phyloP scores from a whole-genome alignment of 2,329 filamentous ascomycete genomes.

The Alternaria ventricosa region DNA sequence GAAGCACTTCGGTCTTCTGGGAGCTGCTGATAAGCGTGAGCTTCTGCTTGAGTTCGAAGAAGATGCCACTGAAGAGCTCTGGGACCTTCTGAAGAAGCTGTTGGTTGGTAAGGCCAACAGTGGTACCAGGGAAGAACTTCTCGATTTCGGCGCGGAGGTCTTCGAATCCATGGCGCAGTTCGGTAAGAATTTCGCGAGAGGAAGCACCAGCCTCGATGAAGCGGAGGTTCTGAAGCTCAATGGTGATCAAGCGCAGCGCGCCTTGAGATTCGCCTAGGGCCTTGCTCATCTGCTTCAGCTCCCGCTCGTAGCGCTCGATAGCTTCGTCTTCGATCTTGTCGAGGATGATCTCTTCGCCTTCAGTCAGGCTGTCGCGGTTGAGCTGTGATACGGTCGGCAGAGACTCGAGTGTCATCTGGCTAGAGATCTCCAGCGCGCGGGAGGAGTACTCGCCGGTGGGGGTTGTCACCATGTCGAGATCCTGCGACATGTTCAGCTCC shows the following conservation, averaged over 20 bases:
- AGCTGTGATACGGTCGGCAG: slow-evolving; percentile 33
- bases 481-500: slow-evolving; percentile 40
- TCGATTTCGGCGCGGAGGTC: slow-evolving; percentile 50
- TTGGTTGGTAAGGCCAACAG: slow-evolving; percentile 47
- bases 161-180: slow-evolving; percentile 52
- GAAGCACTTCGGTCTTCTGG: slow-evolving; percentile 46
- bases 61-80: slow-evolving; percentile 48
- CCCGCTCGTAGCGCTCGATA: slow-evolving; percentile 46
- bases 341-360: slow-evolving; percentile 25
- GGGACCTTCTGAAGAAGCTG: slow-evolving; percentile 49
- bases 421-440: slow-evolving; percentile 36
- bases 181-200: slow-evolving; percentile 45
- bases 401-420: slow-evolving; percentile 39
- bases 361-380: slow-evolving; percentile 33
- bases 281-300: slow-evolving; percentile 48
- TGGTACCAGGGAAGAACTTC: slow-evolving; percentile 49
- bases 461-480: slow-evolving; percentile 35
- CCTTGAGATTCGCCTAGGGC: slow-evolving; percentile 50
- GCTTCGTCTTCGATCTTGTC: slow-evolving; percentile 46
- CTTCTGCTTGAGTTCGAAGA: slow-evolving; percentile 43
- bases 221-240: slow-evolving; percentile 54
- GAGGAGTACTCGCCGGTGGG: slow-evolving; percentile 38
- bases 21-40: slow-evolving; percentile 35
- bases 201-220: slow-evolving; percentile 45
- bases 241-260: slow-evolving; percentile 50